phyloP scores from a whole-genome alignment of 768 basidiomycete species.

The Asterophora lycoperdoides region DNA sequence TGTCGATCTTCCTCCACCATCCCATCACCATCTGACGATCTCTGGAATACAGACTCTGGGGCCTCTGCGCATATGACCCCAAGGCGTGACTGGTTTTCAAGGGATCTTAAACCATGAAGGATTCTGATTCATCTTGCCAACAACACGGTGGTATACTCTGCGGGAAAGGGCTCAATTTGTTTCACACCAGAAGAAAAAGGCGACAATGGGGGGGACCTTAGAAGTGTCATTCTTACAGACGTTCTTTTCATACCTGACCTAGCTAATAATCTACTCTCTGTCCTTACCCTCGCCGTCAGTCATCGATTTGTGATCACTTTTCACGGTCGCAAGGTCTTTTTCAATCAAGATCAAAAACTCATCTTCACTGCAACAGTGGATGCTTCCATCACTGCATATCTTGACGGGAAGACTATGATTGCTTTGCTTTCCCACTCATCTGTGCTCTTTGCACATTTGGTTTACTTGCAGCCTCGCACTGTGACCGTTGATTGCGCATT shows the following conservation, averaged over 20 bases:
- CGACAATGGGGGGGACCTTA: neutral
- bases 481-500: neutral
- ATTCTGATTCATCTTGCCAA: neutral
- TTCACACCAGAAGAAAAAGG: neutral
- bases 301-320: neutral
- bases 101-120: constrained; percentile 1
- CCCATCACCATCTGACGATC: neutral
- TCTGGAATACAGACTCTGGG: too few species aligned
- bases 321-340: neutral
- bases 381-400: neutral
- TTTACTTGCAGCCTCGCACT: neutral
- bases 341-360: neutral
- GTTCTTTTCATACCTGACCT: constrained; percentile 6
- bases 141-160: too few species aligned
- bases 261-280: constrained; percentile 5
- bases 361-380: neutral
- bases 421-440: neutral
- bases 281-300: constrained; percentile 1
- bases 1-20: constrained; percentile 1
- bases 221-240: constrained; percentile 1
- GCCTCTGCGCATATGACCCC: constrained; percentile 7
- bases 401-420: neutral
- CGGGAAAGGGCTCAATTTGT: neutral
- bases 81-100: constrained; percentile 1
- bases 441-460: neutral